Percentiles rank a stretch among this genome's conserved stretches.
These are phyloP conservation scores for Fomitopsis betulina DNA, from an alignment of 1,284 basidiomycete species.

Conservation along the genomic window DNA sequence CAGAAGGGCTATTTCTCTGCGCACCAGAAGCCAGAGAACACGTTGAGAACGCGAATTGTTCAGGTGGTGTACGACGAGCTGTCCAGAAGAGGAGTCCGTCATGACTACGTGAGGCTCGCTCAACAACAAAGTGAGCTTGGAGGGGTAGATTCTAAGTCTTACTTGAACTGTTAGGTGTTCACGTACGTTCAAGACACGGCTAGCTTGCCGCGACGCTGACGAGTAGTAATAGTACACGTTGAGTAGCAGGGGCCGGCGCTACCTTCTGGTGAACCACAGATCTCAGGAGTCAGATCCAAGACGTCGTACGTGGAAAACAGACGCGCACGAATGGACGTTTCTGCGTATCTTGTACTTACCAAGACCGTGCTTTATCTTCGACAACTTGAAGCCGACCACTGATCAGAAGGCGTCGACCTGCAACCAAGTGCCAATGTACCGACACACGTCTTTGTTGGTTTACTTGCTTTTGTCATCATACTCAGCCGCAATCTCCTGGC, in stretches of 20 bases:
- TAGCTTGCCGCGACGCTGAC: no score
- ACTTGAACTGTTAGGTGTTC: background rate
- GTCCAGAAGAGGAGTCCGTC: background rate
- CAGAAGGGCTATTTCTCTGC: background rate
- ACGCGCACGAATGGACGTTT: no score
- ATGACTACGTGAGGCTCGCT: background rate
- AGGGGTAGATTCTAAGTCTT: background rate
- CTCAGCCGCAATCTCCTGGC: background rate
- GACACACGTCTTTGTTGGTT: background rate
- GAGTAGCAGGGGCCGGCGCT: no score
- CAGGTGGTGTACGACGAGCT: constrained; percentile 38
- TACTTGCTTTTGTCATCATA: background rate
- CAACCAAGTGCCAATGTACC: background rate
- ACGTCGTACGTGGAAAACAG: no score
- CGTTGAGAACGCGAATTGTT: constrained; percentile 49
- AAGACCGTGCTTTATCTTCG: background rate
- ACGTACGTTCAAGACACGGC: no score
- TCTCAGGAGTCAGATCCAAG: no score
- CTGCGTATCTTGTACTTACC: no score
- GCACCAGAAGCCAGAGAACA: constrained; percentile 50
- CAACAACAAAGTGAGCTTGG: background rate
- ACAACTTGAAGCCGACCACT: background rate
- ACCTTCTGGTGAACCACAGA: no score
- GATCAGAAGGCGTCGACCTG: no score
- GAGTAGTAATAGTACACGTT: no score